These are phyloP conservation scores for Bretziella fagacearum DNA, from an alignment of 2,329 filamentous ascomycete genomes.

Conservation along the genomic window DNA sequence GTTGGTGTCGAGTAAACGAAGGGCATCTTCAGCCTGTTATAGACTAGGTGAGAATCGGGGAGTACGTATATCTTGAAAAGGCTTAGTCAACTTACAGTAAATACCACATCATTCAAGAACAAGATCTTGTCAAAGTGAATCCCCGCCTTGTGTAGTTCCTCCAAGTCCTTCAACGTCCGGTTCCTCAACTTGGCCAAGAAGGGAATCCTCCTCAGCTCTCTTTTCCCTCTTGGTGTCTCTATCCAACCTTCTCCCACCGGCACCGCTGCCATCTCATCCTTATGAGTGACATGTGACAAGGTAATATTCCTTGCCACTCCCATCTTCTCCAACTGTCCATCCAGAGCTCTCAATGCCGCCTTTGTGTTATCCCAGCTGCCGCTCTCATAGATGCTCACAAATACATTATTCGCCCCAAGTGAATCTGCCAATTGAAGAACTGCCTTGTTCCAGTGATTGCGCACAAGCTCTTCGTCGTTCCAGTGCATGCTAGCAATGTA, in stretches of 20 bases:
- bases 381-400: conserved; percentile 49
- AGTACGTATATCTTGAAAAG: neutral
- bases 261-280: conserved; percentile 33
- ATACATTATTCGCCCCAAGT: conserved; percentile 48
- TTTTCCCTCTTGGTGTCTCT: conserved; percentile 33
- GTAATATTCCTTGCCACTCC: conserved; percentile 38
- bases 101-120: conserved; percentile 48
- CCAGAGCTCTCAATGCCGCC: conserved; percentile 38
- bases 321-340: conserved; percentile 32
- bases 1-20: conserved; percentile 38
- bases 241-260: conserved; percentile 44
- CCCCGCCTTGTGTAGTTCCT: conserved; percentile 32
- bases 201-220: conserved; percentile 48
- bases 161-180: conserved; percentile 40
- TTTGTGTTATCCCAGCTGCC: conserved; percentile 56
- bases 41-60: neutral
- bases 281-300: conserved; percentile 41
- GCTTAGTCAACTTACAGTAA: conserved; percentile 28
- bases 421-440: conserved; percentile 38
- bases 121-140: conserved; percentile 40
- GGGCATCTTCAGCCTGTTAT: conserved; percentile 34
- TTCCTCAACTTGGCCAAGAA: conserved; percentile 51
- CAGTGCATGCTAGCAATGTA: conserved; percentile 56
- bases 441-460: conserved; percentile 44
- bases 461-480: conserved; percentile 45